These are phyloP conservation scores for Hanseniaspora thailandica DNA, from an alignment of 805 yeast species.

Conservation along the genomic window DNA sequence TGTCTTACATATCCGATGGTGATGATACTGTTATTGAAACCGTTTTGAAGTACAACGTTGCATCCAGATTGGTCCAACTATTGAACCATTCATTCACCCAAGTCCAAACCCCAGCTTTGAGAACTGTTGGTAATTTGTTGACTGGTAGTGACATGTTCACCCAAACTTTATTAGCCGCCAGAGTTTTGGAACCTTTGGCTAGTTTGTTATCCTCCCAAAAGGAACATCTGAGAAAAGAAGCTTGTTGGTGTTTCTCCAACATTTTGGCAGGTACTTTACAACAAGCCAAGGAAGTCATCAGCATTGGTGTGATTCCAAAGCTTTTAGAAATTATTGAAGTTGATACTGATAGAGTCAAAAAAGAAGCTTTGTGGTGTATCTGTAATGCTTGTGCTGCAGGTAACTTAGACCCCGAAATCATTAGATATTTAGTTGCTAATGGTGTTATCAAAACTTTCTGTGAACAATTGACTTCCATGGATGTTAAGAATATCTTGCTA, in stretches of 20 bases:
- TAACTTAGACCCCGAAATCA: constrained; percentile 79
- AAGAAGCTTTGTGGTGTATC: constrained; percentile 99
- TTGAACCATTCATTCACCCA: constrained; percentile 70
- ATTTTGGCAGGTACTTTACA: constrained; percentile 94
- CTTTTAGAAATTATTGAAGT: constrained; percentile 64
- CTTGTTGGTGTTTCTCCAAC: constrained; percentile 97
- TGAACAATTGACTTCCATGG: constrained; percentile 79
- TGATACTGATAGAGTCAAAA: constrained; percentile 91
- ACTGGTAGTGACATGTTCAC: constrained; percentile 96
- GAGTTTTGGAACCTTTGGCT: constrained; percentile 75
- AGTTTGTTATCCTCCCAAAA: constrained; percentile 71
- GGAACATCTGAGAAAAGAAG: constrained; percentile 90
- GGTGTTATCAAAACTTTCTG: constrained; percentile 97
- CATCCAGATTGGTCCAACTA: constrained; percentile 84
- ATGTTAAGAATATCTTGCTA: constrained; percentile 83
- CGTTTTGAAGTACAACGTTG: constrained; percentile 90
- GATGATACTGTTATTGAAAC: constrained; percentile 89
- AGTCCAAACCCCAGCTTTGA: constrained; percentile 92
- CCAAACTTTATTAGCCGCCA: constrained; percentile 84
- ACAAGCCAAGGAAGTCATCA: constrained; percentile 94
- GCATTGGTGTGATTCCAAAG: constrained; percentile 86
- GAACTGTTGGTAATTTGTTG: constrained; percentile 96
- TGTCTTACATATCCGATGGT: constrained; percentile 88
- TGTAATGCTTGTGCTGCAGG: constrained; percentile 98
- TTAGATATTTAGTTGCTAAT: constrained; percentile 81